phyloP scores from a whole-genome alignment of 2,329 filamentous ascomycete genomes.

The Cladosporium sp. region DNA sequence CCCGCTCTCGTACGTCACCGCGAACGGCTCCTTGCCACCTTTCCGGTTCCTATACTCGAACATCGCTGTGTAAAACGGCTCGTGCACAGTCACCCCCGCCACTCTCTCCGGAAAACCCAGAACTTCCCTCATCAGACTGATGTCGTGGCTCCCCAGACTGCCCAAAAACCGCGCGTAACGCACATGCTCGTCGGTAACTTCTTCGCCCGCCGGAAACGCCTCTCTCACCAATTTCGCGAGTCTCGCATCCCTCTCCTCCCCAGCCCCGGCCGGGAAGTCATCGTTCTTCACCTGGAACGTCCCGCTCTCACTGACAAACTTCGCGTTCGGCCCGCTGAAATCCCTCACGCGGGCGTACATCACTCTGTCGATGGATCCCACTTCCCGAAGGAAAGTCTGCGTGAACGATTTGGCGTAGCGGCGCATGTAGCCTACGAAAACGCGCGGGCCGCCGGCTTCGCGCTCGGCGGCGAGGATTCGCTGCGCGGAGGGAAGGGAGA shows the following conservation, averaged over 20 bases:
- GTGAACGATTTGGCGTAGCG: conserved; percentile 56
- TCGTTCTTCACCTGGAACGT: conserved; percentile 43
- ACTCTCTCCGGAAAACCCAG: conserved; percentile 48
- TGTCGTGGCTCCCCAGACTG: conserved; percentile 51
- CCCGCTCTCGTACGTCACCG: conserved; percentile 55
- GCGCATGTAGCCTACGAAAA: conserved; percentile 60
- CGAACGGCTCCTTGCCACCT: conserved; percentile 35
- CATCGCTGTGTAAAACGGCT: conserved; percentile 33
- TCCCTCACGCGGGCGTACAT: conserved; percentile 52
- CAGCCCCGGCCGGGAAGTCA: conserved; percentile 36
- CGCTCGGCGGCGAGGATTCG: conserved; percentile 49
- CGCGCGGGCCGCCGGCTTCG: conserved; percentile 36
- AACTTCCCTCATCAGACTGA: conserved; percentile 52
- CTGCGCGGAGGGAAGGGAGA: conserved; percentile 45
- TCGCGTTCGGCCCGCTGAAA: conserved; percentile 53
- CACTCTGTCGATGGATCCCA: conserved; percentile 49
- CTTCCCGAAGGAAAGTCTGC: conserved; percentile 50
- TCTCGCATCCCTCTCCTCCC: conserved; percentile 20
- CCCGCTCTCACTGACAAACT: conserved; percentile 47
- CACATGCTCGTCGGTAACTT: conserved; percentile 28
- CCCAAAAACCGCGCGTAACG: conserved; percentile 42
- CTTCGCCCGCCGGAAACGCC: conserved; percentile 28
- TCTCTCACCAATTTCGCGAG: conserved; percentile 30
- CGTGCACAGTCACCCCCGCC: conserved; percentile 41
- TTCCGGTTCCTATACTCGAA: conserved; percentile 40